Base-by-base conservation (phyloP, 2,329 filamentous ascomycete genomes). In the Fusarium temperatum region DNA sequence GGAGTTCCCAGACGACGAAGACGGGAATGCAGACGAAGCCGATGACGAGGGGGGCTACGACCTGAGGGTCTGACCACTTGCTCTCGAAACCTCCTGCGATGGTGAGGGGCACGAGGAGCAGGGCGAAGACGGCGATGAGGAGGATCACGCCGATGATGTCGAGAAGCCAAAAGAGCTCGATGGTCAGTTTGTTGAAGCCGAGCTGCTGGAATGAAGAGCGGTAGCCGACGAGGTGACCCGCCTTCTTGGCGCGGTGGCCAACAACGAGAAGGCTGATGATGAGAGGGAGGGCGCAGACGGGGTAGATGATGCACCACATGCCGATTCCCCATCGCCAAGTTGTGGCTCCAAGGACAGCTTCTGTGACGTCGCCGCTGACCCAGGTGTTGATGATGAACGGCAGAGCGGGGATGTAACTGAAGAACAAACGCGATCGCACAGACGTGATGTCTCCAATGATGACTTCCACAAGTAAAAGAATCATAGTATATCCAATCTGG, bases 311-410 rank as follows among this genome's bases (percentile, higher is more conserved):
- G 70, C 83, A 84, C 84, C 88, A 92, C 89, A 92, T 91, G 74
- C 89, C 90, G 38, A 90, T 85, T 38, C 90, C 90, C 89, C 89
- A 91, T 67, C 85, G 81, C 90, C 90, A 92, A 13, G 81, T 85
- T 1, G 87, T 88, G 20, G 68, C 74, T 1, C 65, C 75, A 4
- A 91, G 79, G 4, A 91, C 88, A 1, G 86, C 82, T 8, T 76
- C 66, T 8, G 87, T 84, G 48, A 92, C 81, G 74, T 91, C 84
- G 32, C 90, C 90, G 70, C 87, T 88, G 8, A 91, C 85, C 90
- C 90, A 92, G 4, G 90, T 89, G 81, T 91, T 91, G 81, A 90
- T 87, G 74, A 91, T 83, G 80, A 90, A 91, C 3, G 89, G 89
- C 11, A 85, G 76, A 4, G 88, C 87, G 4, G 89, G 89, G 68